Percentiles rank a stretch among this genome's conserved stretches.
phyloP scores from a whole-genome alignment of 1,284 basidiomycete genomes.

The Wolfiporia cocos region DNA sequence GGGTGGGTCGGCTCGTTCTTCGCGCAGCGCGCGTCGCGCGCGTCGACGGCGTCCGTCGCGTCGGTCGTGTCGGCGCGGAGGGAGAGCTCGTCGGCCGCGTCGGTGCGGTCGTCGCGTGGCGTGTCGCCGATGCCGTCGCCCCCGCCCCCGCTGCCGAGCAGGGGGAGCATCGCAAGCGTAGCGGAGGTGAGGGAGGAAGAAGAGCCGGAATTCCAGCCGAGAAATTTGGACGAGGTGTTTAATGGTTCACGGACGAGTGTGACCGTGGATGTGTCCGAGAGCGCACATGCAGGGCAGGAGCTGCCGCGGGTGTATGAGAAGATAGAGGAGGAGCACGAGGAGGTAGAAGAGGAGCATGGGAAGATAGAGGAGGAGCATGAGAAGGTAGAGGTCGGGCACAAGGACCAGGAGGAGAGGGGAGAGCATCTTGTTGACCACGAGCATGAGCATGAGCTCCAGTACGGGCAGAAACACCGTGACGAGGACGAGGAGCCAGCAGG shows the following conservation, averaged over 20 bases:
- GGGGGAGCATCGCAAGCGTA: neutral
- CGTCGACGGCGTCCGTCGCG: conserved; percentile 13
- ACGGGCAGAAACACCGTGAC: no score
- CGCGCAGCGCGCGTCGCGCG: conserved; percentile 31
- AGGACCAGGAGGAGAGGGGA: no score
- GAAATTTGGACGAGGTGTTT: conserved; percentile 15
- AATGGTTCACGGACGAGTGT: no score
- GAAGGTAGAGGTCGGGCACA: neutral
- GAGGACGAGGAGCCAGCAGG: conserved; percentile 13
- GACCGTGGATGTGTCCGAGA: no score
- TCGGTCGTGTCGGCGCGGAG: conserved; percentile 4
- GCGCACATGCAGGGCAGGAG: no score
- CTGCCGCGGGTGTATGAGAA: no score
- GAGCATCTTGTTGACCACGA: neutral
- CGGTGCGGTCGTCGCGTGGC: conserved; percentile 1
- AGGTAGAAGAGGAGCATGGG: no score
- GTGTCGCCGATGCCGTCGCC: conserved; percentile 3
- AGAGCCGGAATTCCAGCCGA: conserved; percentile 14
- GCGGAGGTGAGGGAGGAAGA: conserved; percentile 10
- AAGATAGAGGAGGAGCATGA: no score
- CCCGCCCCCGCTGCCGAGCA: neutral
- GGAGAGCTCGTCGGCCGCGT: conserved; percentile 3
- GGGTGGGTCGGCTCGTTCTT: conserved; percentile 33
- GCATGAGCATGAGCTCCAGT: conserved; percentile 13
- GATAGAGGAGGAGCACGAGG: no score